Evolutionary conservation across 306 rosid genomes (phyloP), one percentile per base, ranked within the genome.

Genomic region (Lathyrus tuberosus): DNA sequence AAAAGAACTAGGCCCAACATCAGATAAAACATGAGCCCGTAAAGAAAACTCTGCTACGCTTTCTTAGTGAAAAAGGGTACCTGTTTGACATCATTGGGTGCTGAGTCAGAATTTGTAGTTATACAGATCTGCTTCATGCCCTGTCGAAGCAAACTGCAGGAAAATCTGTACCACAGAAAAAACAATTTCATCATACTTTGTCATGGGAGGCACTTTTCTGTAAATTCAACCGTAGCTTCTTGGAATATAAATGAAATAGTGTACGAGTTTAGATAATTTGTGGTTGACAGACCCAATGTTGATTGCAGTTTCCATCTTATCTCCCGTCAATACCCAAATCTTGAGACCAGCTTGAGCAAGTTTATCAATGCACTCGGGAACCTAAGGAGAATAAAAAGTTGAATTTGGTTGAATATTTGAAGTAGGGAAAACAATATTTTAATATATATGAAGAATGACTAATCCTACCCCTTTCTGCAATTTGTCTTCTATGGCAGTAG

Each of bases 261-360:
- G 33, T 33, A 42, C 7, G 35, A 14, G 43, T 53, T 69, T 42
- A 73, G 68, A 72, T 41, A 57, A 56, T 61, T 73, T 54, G 67
- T 56, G 62, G 66, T 69, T 59, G 68, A 87, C 89, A 24, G 75
- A 94, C 99, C 97, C 97, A 77, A 95, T 95, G 80, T 95, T 95
- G 88, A 95, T 91, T 73, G 99, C 97, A 60, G 99, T 95, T 87
- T 95, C 99, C 99, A 95, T 95, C 84, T 95, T 95, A 82, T 95
- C 99, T 52, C 99, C 99, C 0, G 99, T 95, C 81, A 95, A 75
- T 68, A 95, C 96, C 99, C 97, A 95, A 74, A 95, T 74, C 84
- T 95, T 91, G 69, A 95, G 99, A 74, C 99, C 99, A 67, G 99
- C 97, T 85, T 91, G 99, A 31, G 99, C 99, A 72, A 95, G 99